phyloP scores from a whole-genome alignment of 495 filamentous ascomycete species.

The Hypomontagnella submonticulosa region DNA sequence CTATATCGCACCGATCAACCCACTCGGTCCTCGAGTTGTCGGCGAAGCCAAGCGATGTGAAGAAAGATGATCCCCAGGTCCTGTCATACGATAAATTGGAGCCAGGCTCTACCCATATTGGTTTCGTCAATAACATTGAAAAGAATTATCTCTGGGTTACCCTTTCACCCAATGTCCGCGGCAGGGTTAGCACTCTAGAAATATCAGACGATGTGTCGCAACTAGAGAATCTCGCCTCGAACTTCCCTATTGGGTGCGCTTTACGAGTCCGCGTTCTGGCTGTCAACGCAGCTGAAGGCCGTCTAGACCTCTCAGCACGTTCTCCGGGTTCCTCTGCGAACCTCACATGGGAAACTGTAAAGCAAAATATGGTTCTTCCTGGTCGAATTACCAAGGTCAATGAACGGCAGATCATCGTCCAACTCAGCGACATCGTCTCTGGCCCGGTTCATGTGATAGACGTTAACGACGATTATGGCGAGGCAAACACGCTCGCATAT shows the following conservation, averaged over 20 bases:
- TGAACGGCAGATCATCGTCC: slow-evolving; percentile 84
- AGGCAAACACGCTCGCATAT: slow-evolving; percentile 69
- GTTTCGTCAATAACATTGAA: slow-evolving; percentile 88
- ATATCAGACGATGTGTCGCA: slow-evolving; percentile 85
- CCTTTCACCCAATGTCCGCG: slow-evolving; percentile 88
- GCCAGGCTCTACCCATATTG: slow-evolving; percentile 74
- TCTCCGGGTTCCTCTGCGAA: slow-evolving; percentile 62
- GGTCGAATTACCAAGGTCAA: slow-evolving; percentile 86
- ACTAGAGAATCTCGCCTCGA: slow-evolving; percentile 77
- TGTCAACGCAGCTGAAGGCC: slow-evolving; percentile 77
- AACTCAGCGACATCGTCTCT: slow-evolving; percentile 79
- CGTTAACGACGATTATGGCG: slow-evolving; percentile 84
- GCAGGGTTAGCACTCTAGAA: slow-evolving; percentile 81
- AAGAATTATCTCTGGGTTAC: slow-evolving; percentile 87
- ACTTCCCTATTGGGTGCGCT: slow-evolving; percentile 89
- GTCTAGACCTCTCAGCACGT: slow-evolving; percentile 83
- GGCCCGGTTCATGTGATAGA: slow-evolving; percentile 81
- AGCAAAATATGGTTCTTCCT: slow-evolving; percentile 80
- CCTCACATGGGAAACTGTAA: slow-evolving; percentile 73
- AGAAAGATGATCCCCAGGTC: slow-evolving; percentile 58
- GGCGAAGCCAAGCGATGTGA: slow-evolving; percentile 76
- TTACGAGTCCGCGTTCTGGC: slow-evolving; percentile 78
- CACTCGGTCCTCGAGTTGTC: slow-evolving; percentile 90
- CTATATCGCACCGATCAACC: slow-evolving; percentile 83
- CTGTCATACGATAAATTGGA: slow-evolving; percentile 79